phyloP scores from a whole-genome alignment of 139 green algal genomes.

The Raphidocelis subcapitata region DNA sequence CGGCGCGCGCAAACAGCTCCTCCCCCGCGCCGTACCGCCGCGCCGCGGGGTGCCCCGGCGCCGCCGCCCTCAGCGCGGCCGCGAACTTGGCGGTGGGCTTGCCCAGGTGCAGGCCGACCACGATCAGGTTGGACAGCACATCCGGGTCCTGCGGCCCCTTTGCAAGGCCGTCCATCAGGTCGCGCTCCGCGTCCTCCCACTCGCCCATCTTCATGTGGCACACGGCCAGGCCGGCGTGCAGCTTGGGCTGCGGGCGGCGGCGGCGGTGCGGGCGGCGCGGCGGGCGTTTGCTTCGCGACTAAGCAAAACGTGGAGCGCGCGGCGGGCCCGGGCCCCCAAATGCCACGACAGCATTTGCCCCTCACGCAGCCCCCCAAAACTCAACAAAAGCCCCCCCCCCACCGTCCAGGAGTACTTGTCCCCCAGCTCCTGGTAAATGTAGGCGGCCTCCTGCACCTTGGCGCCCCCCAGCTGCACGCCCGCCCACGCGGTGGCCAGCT shows the following conservation, averaged over 20 bases:
- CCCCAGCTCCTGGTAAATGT: constrained; percentile 96
- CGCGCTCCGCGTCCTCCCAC: constrained; percentile 72
- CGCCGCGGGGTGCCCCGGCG: constrained; percentile 62
- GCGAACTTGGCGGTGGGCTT: constrained; percentile 50
- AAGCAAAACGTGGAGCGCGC: too few relatives aligned
- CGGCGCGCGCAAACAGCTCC: constrained; percentile 68
- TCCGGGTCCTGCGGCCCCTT: constrained; percentile 94
- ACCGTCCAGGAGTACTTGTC: constrained; percentile 96
- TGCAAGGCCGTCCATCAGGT: constrained; percentile 74
- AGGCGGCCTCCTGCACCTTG: constrained; percentile 94
- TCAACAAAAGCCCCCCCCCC: neutral
- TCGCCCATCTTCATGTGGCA: constrained; percentile 91
- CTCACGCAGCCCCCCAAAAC: too few relatives aligned
- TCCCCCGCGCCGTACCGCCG: constrained; percentile 58
- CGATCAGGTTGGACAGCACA: constrained; percentile 90
- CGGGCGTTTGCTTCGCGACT: too few relatives aligned
- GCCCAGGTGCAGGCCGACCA: constrained; percentile 53
- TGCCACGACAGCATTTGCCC: neutral
- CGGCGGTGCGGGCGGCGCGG: too few relatives aligned
- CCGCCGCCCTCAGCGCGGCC: constrained; percentile 67
- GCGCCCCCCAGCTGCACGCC: constrained; percentile 82
- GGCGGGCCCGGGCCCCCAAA: neutral
- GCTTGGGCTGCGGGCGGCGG: constrained; percentile 57
- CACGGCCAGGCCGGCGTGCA: constrained; percentile 87
- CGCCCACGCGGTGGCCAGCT: constrained; percentile 94